Evolutionary conservation across 331 rosid species (phyloP).

Genomic region (Prunus yedoensis): DNA sequence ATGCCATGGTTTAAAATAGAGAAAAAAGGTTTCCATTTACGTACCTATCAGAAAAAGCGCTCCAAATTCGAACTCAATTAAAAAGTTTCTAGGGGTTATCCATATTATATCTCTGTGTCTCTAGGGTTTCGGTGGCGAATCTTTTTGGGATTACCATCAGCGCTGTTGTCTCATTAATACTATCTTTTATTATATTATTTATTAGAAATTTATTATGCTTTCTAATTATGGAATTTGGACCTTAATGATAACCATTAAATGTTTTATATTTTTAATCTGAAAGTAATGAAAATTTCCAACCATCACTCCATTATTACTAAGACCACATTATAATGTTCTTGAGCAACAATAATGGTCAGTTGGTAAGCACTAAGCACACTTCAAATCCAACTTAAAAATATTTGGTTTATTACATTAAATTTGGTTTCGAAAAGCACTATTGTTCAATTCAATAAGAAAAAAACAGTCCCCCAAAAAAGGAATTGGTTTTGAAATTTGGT

Average conservation of each 20-base stretch:
- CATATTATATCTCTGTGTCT: not conserved
- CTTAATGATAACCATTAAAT: constrained; percentile 9
- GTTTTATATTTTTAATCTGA: not conserved
- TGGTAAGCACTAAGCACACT: not conserved
- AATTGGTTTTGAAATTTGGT: no score
- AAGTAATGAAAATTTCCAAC: not conserved
- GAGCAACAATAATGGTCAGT: not conserved
- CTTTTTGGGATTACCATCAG: constrained; percentile 22
- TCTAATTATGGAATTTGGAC: constrained; percentile 13
- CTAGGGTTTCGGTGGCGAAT: constrained; percentile 22
- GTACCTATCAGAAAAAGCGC: constrained; percentile 13
- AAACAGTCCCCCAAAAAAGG: no score
- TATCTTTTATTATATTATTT: not conserved
- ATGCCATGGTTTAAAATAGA: not conserved
- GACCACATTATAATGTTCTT: not conserved
- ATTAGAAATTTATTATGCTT: not conserved
- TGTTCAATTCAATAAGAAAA: no score
- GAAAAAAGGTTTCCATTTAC: not conserved
- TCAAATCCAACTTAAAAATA: no score
- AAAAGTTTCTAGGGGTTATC: not conserved
- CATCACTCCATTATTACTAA: not conserved
- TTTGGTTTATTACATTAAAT: no score
- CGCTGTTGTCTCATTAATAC: constrained; percentile 9
- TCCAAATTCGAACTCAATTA: constrained; percentile 13
- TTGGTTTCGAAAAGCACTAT: no score